Conservation (phyloP, 225 moss, liverwort and hornwort genomes). For the Marchantia paleacea region DNA sequence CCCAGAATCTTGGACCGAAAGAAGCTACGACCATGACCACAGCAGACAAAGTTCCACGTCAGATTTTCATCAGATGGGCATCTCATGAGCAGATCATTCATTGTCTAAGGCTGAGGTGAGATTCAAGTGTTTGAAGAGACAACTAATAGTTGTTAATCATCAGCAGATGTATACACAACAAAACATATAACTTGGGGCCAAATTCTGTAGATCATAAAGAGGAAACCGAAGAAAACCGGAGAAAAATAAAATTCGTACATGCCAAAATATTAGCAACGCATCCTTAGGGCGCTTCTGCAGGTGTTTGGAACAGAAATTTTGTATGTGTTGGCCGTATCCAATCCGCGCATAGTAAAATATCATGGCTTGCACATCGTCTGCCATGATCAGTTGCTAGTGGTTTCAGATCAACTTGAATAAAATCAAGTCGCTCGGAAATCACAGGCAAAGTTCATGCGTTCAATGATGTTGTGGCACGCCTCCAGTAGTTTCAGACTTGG, state of each 20-base stretch:
- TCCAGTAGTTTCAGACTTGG: not conserved
- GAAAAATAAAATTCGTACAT: constrained; percentile 42
- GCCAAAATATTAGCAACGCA: constrained; percentile 65
- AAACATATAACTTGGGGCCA: too few species aligned
- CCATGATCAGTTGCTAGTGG: constrained; percentile 35
- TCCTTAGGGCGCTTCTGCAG: constrained; percentile 59
- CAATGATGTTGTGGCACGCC: not conserved
- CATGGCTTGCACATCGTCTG: constrained; percentile 53
- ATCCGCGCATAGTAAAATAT: constrained; percentile 66
- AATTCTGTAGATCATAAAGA: not conserved
- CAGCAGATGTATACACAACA: too few species aligned
- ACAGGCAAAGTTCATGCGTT: not conserved
- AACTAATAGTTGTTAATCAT: too few species aligned
- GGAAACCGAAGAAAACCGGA: not conserved
- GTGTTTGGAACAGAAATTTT: constrained; percentile 54
- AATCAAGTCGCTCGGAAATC: not conserved
- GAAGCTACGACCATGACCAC: not conserved
- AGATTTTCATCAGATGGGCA: too few species aligned
- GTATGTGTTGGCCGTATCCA: constrained; percentile 78
- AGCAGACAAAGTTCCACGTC: too few species aligned
- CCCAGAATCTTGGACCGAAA: not conserved
- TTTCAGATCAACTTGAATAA: not conserved
- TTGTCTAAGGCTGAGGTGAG: too few species aligned
- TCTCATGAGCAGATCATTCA: too few species aligned
- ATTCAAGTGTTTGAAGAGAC: too few species aligned